Evolutionary conservation across 768 basidiomycete genomes (phyloP).

Genomic region (Cubamyces lactineus): DNA sequence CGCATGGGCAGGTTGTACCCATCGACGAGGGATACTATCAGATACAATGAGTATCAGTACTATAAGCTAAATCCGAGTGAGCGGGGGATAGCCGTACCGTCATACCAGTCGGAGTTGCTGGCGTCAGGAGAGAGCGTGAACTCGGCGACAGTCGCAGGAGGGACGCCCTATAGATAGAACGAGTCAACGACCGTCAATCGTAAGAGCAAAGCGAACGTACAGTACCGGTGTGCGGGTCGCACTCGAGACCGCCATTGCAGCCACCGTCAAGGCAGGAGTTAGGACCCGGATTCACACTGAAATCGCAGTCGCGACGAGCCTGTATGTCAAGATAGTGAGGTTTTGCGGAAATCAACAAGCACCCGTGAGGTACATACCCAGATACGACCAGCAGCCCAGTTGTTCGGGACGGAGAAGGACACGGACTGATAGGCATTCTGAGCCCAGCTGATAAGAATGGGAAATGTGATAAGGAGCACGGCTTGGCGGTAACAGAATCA

Average conservation of each 20-base stretch:
- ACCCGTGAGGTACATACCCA: conserved; percentile 30
- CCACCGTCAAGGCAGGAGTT: conserved; percentile 42
- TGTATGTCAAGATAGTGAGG: neutral
- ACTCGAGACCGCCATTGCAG: conserved; percentile 43
- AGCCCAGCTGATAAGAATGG: conserved; percentile 28
- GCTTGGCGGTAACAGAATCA: neutral
- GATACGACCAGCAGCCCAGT: conserved; percentile 43
- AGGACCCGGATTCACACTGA: conserved; percentile 36
- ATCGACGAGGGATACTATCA: conserved; percentile 34
- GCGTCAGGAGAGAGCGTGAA: conserved; percentile 36
- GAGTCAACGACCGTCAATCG: too few relatives aligned
- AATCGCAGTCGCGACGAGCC: conserved; percentile 41
- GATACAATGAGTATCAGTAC: neutral
- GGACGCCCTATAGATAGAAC: conserved; percentile 32
- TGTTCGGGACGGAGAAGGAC: conserved; percentile 39
- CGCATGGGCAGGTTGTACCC: conserved; percentile 58
- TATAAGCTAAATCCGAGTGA: neutral
- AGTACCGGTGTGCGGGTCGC: conserved; percentile 41
- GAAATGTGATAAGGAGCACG: neutral
- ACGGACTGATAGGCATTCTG: conserved; percentile 30
- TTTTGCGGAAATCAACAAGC: neutral
- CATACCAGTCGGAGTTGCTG: conserved; percentile 35
- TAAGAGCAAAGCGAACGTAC: conserved; percentile 22
- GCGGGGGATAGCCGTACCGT: conserved; percentile 23
- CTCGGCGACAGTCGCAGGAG: conserved; percentile 40